Evolutionary conservation across 2,329 filamentous ascomycete genomes (phyloP).

Genomic region (Annulohypoxylon truncatum): DNA sequence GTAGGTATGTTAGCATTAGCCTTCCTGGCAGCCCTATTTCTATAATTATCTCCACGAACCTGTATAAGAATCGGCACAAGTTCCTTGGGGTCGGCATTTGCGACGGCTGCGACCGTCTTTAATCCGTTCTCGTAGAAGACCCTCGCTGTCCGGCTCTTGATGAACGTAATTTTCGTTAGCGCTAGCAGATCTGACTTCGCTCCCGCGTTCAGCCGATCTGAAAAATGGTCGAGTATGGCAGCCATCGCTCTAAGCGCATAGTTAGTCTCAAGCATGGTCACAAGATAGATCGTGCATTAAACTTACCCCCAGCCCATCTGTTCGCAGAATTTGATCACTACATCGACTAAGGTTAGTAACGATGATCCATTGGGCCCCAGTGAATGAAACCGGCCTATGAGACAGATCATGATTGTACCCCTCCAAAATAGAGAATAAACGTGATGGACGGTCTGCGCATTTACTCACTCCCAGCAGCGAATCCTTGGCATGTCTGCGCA

Average conservation of each 20-base stretch:
- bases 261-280: conserved; percentile 18
- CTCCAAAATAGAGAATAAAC: not conserved
- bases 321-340: conserved; percentile 79
- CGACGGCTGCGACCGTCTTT: conserved; percentile 73
- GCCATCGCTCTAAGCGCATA: conserved; percentile 68
- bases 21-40: not conserved
- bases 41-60: conserved; percentile 54
- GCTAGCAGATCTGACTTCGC: conserved; percentile 77
- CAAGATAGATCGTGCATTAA: not conserved
- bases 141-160: conserved; percentile 80
- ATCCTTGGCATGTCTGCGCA: conserved; percentile 80
- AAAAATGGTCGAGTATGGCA: conserved; percentile 79
- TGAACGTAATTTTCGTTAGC: conserved; percentile 76
- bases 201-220: conserved; percentile 77
- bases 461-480: conserved; percentile 71
- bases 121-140: conserved; percentile 83
- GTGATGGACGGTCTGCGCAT: not conserved
- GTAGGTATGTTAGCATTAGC: conserved; percentile 30
- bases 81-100: conserved; percentile 75
- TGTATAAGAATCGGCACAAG: conserved; percentile 78
- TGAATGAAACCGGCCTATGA: not conserved
- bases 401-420: not conserved
- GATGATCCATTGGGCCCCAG: not conserved
- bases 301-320: conserved; percentile 77
- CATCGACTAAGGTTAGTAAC: conserved; percentile 21